These are phyloP conservation scores for Antrodiella citrinella DNA, from an alignment of 768 basidiomycete species.

Conservation along the genomic window DNA sequence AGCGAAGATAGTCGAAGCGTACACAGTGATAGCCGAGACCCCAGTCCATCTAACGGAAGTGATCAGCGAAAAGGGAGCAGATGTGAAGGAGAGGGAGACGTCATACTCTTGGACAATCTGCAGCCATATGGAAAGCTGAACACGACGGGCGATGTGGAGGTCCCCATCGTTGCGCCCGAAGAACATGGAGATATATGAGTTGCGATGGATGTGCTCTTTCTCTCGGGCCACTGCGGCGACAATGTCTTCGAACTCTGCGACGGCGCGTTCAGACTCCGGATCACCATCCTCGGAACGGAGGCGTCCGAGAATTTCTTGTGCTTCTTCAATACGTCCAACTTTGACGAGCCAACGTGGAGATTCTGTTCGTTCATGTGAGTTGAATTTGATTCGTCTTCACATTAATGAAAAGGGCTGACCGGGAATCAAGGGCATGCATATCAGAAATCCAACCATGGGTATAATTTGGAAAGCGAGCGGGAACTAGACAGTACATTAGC, in stretches of 20 bases:
- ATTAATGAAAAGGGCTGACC: constrained; percentile 17
- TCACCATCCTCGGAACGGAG: constrained; percentile 24
- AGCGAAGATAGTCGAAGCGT: constrained; percentile 37
- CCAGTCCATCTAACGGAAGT: constrained; percentile 30
- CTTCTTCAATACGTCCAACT: constrained; percentile 30
- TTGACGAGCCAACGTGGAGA: constrained; percentile 31
- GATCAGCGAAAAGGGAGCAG: constrained; percentile 1
- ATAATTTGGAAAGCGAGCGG: constrained; percentile 39
- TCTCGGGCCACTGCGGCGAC: constrained; percentile 31
- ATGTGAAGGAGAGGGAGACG: neutral
- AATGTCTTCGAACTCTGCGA: constrained; percentile 31
- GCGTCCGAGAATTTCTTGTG: constrained; percentile 27
- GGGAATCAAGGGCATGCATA: constrained; percentile 24
- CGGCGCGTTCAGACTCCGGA: constrained; percentile 18
- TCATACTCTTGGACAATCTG: constrained; percentile 37
- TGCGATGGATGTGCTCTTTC: constrained; percentile 30
- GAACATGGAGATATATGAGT: constrained; percentile 37
- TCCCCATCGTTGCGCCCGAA: constrained; percentile 31
- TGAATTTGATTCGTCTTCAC: no score
- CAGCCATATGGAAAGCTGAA: constrained; percentile 36
- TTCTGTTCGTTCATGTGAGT: constrained; percentile 11
- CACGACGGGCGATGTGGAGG: constrained; percentile 33
- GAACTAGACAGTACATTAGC: constrained; percentile 21
- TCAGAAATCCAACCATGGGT: constrained; percentile 33
- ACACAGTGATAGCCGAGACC: constrained; percentile 38